These are phyloP conservation scores for Apiospora rasikravindrae DNA, from an alignment of 2,329 filamentous ascomycete genomes.

Conservation along the genomic window DNA sequence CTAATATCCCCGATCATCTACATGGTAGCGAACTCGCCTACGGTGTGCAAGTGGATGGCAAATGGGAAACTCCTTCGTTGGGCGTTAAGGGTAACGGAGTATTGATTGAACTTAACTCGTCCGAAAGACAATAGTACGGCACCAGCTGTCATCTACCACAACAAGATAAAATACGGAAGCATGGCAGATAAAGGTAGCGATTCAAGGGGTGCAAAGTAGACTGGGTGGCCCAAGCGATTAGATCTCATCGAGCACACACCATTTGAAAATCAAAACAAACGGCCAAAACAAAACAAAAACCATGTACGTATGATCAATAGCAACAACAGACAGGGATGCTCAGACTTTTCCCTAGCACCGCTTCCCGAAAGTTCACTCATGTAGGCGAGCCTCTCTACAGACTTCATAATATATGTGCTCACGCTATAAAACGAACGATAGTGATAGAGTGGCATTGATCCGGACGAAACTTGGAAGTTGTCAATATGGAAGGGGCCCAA, in stretches of 20 bases:
- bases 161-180: not conserved
- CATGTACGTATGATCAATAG: not conserved
- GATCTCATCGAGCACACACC: not conserved
- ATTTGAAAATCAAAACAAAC: slow-evolving; percentile 8
- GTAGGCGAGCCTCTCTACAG: not conserved
- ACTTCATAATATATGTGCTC: not conserved
- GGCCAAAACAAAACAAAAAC: slow-evolving; percentile 8
- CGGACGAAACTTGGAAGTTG: not conserved
- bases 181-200: not conserved
- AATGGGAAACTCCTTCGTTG: not conserved
- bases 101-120: not conserved
- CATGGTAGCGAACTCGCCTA: not conserved
- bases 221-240: not conserved
- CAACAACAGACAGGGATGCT: not conserved
- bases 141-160: not conserved
- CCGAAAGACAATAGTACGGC: not conserved
- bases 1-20: slow-evolving; percentile 5
- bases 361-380: not conserved
- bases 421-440: not conserved
- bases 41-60: not conserved
- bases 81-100: not conserved
- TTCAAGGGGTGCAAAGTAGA: not conserved
- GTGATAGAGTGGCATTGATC: not conserved
- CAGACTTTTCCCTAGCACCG: not conserved
- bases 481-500: not conserved